Percentiles rank a stretch among this genome's conserved stretches.
Evolutionary conservation across 2,329 filamentous ascomycete species (phyloP).

Genomic region (Neofusicoccum cordaticola): DNA sequence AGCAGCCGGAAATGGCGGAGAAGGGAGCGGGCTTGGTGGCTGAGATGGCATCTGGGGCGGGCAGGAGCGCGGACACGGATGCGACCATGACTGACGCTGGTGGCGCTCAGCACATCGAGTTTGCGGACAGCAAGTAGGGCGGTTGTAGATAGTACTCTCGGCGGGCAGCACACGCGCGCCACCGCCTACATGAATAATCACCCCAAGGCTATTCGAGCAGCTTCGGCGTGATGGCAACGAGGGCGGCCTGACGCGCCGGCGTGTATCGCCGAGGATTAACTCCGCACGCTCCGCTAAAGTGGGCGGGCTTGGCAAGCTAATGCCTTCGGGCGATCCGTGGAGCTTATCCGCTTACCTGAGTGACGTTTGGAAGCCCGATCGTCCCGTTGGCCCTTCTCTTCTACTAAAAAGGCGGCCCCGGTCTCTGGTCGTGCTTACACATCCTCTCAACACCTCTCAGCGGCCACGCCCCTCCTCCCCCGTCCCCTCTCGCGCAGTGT

Average conservation of each 20-base stretch:
- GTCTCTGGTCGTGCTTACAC: neutral
- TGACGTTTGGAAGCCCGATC: slow-evolving; percentile 11
- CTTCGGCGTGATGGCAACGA: neutral
- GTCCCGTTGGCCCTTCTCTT: slow-evolving; percentile 5
- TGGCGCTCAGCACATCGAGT: slow-evolving; percentile 15
- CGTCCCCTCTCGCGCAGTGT: neutral
- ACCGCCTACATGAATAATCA: too few species aligned
- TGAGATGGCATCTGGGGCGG: slow-evolving; percentile 2
- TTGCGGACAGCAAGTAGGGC: slow-evolving; percentile 3
- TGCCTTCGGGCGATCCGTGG: slow-evolving; percentile 7
- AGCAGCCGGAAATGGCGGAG: slow-evolving; percentile 11
- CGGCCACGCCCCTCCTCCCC: neutral
- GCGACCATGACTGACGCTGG: neutral
- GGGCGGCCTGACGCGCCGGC: neutral
- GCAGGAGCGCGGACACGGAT: neutral
- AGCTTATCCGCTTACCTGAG: slow-evolving; percentile 12
- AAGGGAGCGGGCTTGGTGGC: slow-evolving; percentile 7
- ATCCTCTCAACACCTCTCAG: neutral
- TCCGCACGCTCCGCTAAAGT: neutral
- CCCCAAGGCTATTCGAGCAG: too few species aligned
- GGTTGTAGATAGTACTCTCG: neutral
- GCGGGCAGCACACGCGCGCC: neutral
- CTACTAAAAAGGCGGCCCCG: slow-evolving; percentile 9
- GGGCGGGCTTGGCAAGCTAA: slow-evolving; percentile 4
- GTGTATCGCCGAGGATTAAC: neutral